A percentile compares a stretch with the other conserved stretches of the same genome.
Conservation (phyloP, 208 protist genomes). For the Leishmania major region DNA sequence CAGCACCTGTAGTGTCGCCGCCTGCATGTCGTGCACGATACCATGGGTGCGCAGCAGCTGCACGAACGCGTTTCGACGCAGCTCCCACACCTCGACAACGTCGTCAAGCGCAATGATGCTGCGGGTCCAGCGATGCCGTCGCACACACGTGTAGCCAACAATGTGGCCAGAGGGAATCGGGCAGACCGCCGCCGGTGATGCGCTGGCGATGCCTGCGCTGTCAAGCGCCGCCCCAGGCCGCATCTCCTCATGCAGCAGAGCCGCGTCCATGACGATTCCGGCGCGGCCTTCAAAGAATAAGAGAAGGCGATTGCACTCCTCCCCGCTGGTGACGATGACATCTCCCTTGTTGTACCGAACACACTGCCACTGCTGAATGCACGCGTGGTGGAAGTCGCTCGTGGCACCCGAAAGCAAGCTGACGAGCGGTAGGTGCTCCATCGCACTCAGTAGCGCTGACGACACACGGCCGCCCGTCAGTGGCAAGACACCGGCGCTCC, state of each 20-base stretch:
- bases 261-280: constrained; percentile 51
- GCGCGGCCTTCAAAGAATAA: constrained; percentile 69
- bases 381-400: constrained; percentile 37
- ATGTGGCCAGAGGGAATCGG: constrained; percentile 55
- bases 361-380: constrained; percentile 48
- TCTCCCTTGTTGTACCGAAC: constrained; percentile 48
- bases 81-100: constrained; percentile 75
- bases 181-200: constrained; percentile 7
- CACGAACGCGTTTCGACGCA: constrained; percentile 61
- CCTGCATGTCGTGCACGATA: constrained; percentile 55
- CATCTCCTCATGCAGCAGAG: constrained; percentile 18
- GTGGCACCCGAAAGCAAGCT: constrained; percentile 33
- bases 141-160: constrained; percentile 81
- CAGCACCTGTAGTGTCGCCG: constrained; percentile 66
- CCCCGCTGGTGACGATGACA: constrained; percentile 48
- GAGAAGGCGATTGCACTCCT: constrained; percentile 80
- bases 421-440: constrained; percentile 56
- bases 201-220: constrained; percentile 17
- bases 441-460: constrained; percentile 39
- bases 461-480: constrained; percentile 37
- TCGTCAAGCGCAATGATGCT: constrained; percentile 66
- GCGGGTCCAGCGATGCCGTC: constrained; percentile 74
- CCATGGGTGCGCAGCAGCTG: constrained; percentile 58
- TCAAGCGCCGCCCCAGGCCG: constrained; percentile 21
- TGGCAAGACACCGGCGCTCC: background rate